Percentiles rank a stretch among this genome's conserved stretches.
Evolutionary conservation across 805 yeast genomes (phyloP).

Genomic region (Suhomyces kilbournensis): DNA sequence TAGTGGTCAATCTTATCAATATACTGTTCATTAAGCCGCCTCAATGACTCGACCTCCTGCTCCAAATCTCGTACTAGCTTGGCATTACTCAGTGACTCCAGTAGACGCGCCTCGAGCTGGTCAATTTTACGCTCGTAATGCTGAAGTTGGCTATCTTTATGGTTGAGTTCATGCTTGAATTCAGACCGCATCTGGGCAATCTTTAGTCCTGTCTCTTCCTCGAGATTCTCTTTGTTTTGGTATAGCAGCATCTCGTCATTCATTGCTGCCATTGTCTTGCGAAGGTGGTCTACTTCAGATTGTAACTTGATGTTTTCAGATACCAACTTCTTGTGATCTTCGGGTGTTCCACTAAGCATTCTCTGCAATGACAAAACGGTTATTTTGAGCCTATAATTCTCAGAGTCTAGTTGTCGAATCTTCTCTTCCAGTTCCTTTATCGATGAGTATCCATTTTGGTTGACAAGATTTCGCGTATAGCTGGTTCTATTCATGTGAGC

Average conservation of each 20-base stretch:
- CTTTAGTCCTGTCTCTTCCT: neutral
- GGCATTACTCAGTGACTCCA: neutral
- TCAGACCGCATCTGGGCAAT: conserved; percentile 1
- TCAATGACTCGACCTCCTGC: neutral
- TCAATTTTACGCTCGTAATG: conserved; percentile 4
- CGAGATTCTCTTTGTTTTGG: conserved; percentile 7
- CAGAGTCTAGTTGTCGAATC: conserved; percentile 16
- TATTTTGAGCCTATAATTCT: conserved; percentile 23
- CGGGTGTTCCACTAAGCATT: conserved; percentile 21
- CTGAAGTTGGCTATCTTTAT: conserved; percentile 1
- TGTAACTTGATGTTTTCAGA: conserved; percentile 18
- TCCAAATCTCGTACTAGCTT: neutral
- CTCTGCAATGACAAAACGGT: conserved; percentile 23
- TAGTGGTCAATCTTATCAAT: neutral
- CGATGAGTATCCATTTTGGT: conserved; percentile 12
- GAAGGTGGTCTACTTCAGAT: conserved; percentile 3
- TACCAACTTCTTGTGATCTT: conserved; percentile 18
- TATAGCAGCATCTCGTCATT: conserved; percentile 2
- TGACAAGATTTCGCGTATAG: conserved; percentile 3
- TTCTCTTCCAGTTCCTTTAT: conserved; percentile 22
- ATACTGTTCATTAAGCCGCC: neutral
- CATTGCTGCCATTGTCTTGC: neutral
- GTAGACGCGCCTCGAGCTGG: conserved; percentile 1
- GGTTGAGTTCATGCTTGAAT: neutral
- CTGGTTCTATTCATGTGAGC: neutral